Base-by-base conservation (phyloP, 2,329 filamentous ascomycete species). In the Cadophora luteo-olivacea region DNA sequence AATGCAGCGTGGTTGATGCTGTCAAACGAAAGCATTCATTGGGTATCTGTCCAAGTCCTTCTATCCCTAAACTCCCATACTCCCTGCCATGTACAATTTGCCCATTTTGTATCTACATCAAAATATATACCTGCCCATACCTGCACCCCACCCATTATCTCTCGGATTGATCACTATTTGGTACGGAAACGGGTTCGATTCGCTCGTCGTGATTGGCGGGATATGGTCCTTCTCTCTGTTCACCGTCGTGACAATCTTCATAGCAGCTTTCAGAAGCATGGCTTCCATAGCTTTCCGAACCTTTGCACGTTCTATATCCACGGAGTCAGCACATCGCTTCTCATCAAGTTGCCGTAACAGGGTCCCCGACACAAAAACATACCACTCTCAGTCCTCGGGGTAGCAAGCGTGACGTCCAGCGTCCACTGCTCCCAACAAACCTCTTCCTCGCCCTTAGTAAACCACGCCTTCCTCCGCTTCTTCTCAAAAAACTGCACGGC, bases 341-440 rank as follows among this genome's bases (percentile, higher is more conserved):
- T 12, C 45, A 51, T 38, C 14, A 48, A 57, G 36, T 48, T 51
- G 16, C 16, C 25, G 3, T 7, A 2, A 19, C 52, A 41, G 32
- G 38, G 22, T 54, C 55, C 24, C 19, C 22, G 29, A 45, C 25
- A 51, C 16, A 54, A 33, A 45, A 58, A 78, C 89, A 75, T 82
- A 97, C 93, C 94, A 72, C 89, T 92, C 77, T 98, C 95, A 12
- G 93, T 97, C 77, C 91, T 85, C 36, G 95, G 94, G 75, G 93
- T 94, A 11, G 94, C 93, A 66, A 97, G 89, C n/a, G 94, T 97
- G 62, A 98, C 92, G 80, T 97, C 93, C 73, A 99, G 82, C 55
- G 92, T 93, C 96, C 96, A 99, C 77, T 89, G 90, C 84, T 98
- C 96, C 96, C 96, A 99, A 79, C 94, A 97, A 22, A 97, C 89